A percentile compares a stretch with the other conserved stretches of the same genome.
phyloP scores from a whole-genome alignment of 176 grass and related monocot genomes.

The Triticum turgidum region DNA sequence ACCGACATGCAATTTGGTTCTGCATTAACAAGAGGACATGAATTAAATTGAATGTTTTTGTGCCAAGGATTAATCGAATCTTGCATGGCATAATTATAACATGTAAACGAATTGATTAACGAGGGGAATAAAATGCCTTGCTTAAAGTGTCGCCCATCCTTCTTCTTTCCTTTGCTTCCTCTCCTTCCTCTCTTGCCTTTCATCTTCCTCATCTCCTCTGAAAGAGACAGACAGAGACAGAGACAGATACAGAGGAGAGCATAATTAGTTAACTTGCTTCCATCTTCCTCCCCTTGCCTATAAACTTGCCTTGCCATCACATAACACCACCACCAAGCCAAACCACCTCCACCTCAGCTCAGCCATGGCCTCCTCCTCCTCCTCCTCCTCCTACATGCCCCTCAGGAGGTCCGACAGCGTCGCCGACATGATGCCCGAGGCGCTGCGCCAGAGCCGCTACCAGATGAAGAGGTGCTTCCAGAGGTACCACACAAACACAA shows the following conservation, averaged over 20 bases:
- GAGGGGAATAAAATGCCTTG: constrained; percentile 6
- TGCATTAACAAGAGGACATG: background rate
- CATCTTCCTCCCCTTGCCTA: background rate
- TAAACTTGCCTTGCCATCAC: background rate
- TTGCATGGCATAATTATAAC: no score
- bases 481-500: constrained; percentile 13
- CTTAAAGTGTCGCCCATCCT: background rate
- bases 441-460: constrained; percentile 69
- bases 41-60: background rate
- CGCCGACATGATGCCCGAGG: constrained; percentile 78
- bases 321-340: background rate
- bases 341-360: background rate
- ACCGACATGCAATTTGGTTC: no score
- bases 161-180: constrained; percentile 11
- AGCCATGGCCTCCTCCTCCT: constrained; percentile 9
- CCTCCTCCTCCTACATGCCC: background rate
- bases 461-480: constrained; percentile 86
- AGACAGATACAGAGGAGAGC: background rate
- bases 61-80: background rate
- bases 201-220: background rate
- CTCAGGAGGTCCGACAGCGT: constrained; percentile 7
- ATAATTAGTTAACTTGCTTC: constrained; percentile 11
- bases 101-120: no score
- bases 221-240: background rate
- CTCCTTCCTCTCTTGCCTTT: constrained; percentile 1